Evolutionary conservation across 345 rosid species (phyloP), one percentile per base, ranked within the genome.

Genomic region (Linum usitatissimum): DNA sequence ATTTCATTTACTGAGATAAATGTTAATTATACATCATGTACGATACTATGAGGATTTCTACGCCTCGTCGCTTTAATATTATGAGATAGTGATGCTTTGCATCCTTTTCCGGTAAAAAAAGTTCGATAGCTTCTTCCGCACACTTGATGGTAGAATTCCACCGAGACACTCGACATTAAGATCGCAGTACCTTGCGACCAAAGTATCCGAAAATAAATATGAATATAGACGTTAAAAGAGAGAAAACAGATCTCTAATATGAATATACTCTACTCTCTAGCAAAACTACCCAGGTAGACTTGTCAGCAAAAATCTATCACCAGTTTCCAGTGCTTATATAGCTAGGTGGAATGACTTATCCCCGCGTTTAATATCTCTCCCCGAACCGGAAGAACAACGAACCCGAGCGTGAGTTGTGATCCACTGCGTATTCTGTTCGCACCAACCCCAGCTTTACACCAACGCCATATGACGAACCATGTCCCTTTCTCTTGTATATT

Each of bases 381-480:
- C 97, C 97, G 67, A 94, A 90, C 30, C 96, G 79, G 77, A 94
- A 89, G 73, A 94, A 94, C n/a, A 90, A 61, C 23, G 96, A 90
- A 3, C 96, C 96, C 3, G 85, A 76, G 63, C 97, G 90, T 0
- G 84, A 87, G 72, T 93, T 90, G 66, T 93, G 97, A 76, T 93
- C 99, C 40, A 93, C 90, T 17, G 96, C 96, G 71, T 93, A 90
- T 72, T 93, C 97, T 8, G 99, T 97, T 19, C 99, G 71, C 28
- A 90, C 96, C 61, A 87, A 74, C 56, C 99, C 99, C 15, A 93
- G 77, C 82, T 93, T 90, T 59, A 78, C 81, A 14, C 99, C 97
- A 59, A 72, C 82, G 63, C 99, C 97, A 53, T 90, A 90, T 0
- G 99, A 93, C 9, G 99, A 93, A 66, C 99, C 97, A 3, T 82